Base-by-base conservation (phyloP, 441 rosid species). In the Iberis amara region DNA sequence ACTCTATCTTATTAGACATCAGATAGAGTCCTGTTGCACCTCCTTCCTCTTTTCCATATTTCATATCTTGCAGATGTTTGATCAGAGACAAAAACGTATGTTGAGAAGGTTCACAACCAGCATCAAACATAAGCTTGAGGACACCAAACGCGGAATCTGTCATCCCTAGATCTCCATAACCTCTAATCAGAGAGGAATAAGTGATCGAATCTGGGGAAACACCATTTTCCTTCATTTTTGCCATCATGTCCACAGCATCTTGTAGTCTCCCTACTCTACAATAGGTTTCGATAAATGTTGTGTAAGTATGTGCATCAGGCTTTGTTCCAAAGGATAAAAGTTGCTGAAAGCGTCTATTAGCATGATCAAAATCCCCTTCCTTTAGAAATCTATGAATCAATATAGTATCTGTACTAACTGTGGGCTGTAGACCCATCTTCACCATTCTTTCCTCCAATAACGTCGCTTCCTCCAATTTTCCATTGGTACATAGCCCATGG, bases 41-140 rank as follows among this genome's bases (percentile, higher is more conserved):
- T 10, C 27, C 46, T 35, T 69, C 61, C 54, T 72, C 73, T 50
- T 60, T 65, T 58, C 55, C 68, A 59, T 45, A 43, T 60, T 66
- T 79, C 65, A 57, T 71, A 62, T 70, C 66, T 47, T 56, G 51
- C 7, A 82, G 73, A 72, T 79, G 75, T 70, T 68, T 75, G 67
- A 87, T 72, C 65, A 87, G 59, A 69, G 69, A 64, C 44, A 74
- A 58, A 69, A 82, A 85, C 0, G 86, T 79, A 40, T 61, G 74
- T 38, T 74, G 77, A 67, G 89, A 82, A 59, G 96, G 94, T 64
- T 82, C 82, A 45, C 83, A 82, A 35, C 78, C 83, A 68, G 73
- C 51, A 73, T 73, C 82, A 67, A 71, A 47, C 94, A 87, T 87
- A 30, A 73, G 54, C 71, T 79, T 84, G 47, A 87, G 84, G 50